Conservation (phyloP, 2,329 filamentous ascomycete genomes). For the Sclerotinia sclerotiorum region DNA sequence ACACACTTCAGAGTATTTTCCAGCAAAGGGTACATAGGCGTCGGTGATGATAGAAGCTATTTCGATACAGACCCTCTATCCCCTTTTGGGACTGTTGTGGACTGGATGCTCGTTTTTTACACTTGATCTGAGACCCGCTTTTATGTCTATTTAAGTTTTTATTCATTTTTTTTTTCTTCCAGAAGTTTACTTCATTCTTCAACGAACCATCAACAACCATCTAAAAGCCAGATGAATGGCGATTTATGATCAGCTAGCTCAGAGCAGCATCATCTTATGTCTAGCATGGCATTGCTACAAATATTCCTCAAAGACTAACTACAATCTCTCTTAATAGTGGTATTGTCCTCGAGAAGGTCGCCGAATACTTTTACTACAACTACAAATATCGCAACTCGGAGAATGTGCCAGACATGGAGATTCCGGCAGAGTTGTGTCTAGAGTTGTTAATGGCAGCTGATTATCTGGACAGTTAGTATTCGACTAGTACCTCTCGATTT, state of each 20-base stretch:
- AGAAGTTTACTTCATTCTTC: not conserved
- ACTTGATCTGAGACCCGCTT: constrained; percentile 60
- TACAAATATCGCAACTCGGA: constrained; percentile 68
- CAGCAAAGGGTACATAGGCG: constrained; percentile 23
- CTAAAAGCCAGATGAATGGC: not conserved
- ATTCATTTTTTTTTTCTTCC: not conserved
- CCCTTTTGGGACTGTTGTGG: constrained; percentile 31
- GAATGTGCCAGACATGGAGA: constrained; percentile 77
- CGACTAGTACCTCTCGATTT: not conserved
- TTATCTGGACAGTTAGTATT: constrained; percentile 60
- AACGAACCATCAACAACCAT: not conserved
- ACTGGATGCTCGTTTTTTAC: constrained; percentile 49
- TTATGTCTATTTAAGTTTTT: constrained; percentile 7
- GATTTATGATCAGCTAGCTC: not conserved
- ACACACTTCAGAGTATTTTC: not conserved
- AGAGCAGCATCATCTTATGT: not conserved
- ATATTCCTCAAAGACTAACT: constrained; percentile 9
- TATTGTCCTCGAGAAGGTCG: constrained; percentile 74
- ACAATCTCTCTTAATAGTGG: constrained; percentile 49
- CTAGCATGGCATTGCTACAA: constrained; percentile 16
- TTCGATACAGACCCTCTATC: constrained; percentile 40
- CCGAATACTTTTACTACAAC: constrained; percentile 82
- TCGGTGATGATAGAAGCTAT: constrained; percentile 40
- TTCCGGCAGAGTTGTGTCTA: constrained; percentile 74
- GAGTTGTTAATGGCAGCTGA: constrained; percentile 77